A percentile compares a stretch with the other conserved stretches of the same genome.
Conservation (phyloP, 345 rosid species). For the Sisymbrium irio region DNA sequence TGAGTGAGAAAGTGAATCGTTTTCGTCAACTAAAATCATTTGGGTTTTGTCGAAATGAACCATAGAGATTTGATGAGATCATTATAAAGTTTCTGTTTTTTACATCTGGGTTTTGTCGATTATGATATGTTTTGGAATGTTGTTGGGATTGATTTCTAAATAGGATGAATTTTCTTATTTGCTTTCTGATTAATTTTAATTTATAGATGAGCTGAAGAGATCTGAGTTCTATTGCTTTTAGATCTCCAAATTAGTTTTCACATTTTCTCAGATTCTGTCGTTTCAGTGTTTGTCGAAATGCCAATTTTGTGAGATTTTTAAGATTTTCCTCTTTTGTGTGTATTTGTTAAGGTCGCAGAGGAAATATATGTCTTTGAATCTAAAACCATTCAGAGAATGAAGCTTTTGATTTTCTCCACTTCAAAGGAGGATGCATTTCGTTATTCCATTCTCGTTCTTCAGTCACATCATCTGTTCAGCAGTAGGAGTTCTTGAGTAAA, state of each 20-base stretch:
- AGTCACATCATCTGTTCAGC: slow-evolving; percentile 62
- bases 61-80: too few relatives aligned
- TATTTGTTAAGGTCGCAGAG: too few relatives aligned
- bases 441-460: slow-evolving; percentile 78
- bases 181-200: too few relatives aligned
- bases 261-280: slow-evolving; percentile 27
- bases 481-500: slow-evolving; percentile 63
- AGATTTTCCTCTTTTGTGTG: too few relatives aligned
- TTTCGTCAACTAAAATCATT: too few relatives aligned
- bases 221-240: slow-evolving; percentile 71
- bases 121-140: too few relatives aligned
- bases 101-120: too few relatives aligned
- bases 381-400: slow-evolving; percentile 89
- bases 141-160: too few relatives aligned
- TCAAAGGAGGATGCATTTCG: slow-evolving; percentile 87
- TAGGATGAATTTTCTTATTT: too few relatives aligned
- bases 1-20: too few relatives aligned
- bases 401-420: slow-evolving; percentile 80
- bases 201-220: slow-evolving; percentile 95
- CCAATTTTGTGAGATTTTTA: background rate
- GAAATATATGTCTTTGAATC: slow-evolving; percentile 74
- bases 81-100: too few relatives aligned
- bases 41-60: too few relatives aligned
- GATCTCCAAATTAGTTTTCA: slow-evolving; percentile 70
- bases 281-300: slow-evolving; percentile 40